Conservation (phyloP, 2,329 filamentous ascomycete species). For the Aspergillus uvarum region DNA sequence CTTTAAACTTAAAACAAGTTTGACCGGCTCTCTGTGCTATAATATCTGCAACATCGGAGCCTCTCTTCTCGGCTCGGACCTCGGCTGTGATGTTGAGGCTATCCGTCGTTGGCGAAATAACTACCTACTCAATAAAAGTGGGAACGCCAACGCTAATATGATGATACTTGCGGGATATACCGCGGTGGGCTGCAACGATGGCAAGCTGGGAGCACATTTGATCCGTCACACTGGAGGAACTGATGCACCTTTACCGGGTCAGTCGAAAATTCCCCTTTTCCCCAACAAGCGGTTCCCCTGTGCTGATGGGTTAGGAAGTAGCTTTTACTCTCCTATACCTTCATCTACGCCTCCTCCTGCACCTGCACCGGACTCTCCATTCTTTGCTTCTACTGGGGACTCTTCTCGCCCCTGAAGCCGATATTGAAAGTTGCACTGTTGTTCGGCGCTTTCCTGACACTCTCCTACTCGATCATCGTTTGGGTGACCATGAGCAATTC, state of each 20-base stretch:
- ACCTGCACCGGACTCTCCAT: constrained; percentile 22
- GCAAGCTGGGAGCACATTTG: constrained; percentile 18
- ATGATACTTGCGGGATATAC: background rate
- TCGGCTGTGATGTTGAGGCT: too few relatives aligned
- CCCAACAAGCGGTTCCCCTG: background rate
- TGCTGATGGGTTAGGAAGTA: background rate
- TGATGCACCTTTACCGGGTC: constrained; percentile 14
- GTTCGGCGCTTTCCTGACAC: constrained; percentile 11
- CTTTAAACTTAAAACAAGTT: too few relatives aligned
- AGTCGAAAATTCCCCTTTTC: background rate
- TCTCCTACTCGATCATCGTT: constrained; percentile 16
- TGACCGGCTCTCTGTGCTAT: too few relatives aligned
- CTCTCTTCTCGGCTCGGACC: too few relatives aligned
- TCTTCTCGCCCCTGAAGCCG: constrained; percentile 19
- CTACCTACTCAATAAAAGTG: constrained; percentile 3
- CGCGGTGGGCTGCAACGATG: constrained; percentile 4
- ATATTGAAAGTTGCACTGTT: constrained; percentile 7
- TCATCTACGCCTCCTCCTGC: constrained; percentile 18
- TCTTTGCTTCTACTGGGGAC: constrained; percentile 25
- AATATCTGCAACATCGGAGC: too few relatives aligned
- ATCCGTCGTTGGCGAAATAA: background rate
- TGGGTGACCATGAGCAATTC: constrained; percentile 14
- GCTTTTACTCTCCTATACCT: constrained; percentile 16
- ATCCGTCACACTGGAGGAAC: constrained; percentile 7
- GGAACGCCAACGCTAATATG: constrained; percentile 1